Conservation (phyloP, 768 basidiomycete genomes). For the Suillus subluteus region DNA sequence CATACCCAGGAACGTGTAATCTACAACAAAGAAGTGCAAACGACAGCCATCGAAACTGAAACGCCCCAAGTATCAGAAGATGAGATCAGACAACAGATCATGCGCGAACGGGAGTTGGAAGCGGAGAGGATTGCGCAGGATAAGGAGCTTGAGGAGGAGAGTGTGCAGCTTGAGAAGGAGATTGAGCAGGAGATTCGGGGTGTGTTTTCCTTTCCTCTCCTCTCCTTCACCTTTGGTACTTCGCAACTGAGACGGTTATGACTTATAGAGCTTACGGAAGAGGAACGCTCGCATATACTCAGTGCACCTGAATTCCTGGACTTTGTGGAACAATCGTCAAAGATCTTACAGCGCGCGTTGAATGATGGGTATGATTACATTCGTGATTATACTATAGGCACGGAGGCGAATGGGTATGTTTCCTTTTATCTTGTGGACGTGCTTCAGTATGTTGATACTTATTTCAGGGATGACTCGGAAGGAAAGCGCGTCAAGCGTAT, state of each 20-base stretch:
- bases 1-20: slow-evolving; percentile 67
- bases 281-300: slow-evolving; percentile 81
- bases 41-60: slow-evolving; percentile 64
- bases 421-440: background rate
- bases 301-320: slow-evolving; percentile 90
- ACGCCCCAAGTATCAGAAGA: slow-evolving; percentile 60
- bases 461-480: slow-evolving; percentile 82
- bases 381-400: slow-evolving; percentile 91
- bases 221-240: slow-evolving; percentile 7
- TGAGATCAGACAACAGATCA: slow-evolving; percentile 72
- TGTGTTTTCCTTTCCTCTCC: slow-evolving; percentile 27
- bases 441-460: slow-evolving; percentile 1
- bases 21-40: slow-evolving; percentile 87
- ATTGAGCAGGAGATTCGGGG: slow-evolving; percentile 88
- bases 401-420: slow-evolving; percentile 84
- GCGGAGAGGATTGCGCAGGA: slow-evolving; percentile 71
- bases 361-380: slow-evolving; percentile 98
- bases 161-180: slow-evolving; percentile 80
- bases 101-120: slow-evolving; percentile 69
- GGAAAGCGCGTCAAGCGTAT: slow-evolving; percentile 88
- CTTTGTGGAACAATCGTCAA: slow-evolving; percentile 93
- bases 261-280: slow-evolving; percentile 81
- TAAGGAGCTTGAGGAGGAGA: slow-evolving; percentile 81
- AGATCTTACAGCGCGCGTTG: slow-evolving; percentile 92
- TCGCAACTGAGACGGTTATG: slow-evolving; percentile 3